Evolutionary conservation across 257 asterid species (phyloP).

Genomic region (Solanum pennellii): DNA sequence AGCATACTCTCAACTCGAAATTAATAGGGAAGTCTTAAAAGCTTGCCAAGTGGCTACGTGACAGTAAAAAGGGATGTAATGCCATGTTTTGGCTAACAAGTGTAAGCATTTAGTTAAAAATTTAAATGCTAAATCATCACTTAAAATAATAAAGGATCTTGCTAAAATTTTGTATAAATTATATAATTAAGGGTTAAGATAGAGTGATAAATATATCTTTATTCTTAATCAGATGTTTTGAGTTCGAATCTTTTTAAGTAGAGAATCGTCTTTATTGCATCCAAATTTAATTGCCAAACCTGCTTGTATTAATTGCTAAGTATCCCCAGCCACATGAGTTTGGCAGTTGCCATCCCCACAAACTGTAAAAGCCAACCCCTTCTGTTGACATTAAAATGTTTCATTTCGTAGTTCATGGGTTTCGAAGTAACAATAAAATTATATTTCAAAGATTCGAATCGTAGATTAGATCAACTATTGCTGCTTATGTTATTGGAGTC

Average conservation of each 20-base stretch:
- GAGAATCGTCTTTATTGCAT: too few species aligned
- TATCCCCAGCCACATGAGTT: neutral
- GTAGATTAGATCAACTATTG: neutral
- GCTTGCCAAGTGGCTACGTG: too few species aligned
- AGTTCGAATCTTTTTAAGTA: too few species aligned
- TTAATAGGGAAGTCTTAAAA: too few species aligned
- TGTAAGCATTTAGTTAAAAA: neutral
- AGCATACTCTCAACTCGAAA: neutral
- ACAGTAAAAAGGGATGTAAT: too few species aligned
- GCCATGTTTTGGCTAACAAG: neutral
- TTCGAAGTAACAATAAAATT: neutral
- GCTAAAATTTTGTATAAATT: neutral
- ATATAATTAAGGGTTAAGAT: too few species aligned
- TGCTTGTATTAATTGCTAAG: neutral
- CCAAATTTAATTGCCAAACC: neutral
- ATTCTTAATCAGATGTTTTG: too few species aligned
- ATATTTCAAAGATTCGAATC: neutral
- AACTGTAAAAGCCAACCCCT: neutral
- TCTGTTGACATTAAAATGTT: neutral
- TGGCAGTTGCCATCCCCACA: neutral
- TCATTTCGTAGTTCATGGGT: rapidly evolving
- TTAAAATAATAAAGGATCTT: neutral
- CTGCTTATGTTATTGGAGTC: neutral
- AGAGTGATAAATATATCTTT: too few species aligned
- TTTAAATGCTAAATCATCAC: neutral